Evolutionary conservation across 1,284 basidiomycete genomes (phyloP), one percentile per base, ranked within the genome.

Genomic region (Austroboletus niveus): DNA sequence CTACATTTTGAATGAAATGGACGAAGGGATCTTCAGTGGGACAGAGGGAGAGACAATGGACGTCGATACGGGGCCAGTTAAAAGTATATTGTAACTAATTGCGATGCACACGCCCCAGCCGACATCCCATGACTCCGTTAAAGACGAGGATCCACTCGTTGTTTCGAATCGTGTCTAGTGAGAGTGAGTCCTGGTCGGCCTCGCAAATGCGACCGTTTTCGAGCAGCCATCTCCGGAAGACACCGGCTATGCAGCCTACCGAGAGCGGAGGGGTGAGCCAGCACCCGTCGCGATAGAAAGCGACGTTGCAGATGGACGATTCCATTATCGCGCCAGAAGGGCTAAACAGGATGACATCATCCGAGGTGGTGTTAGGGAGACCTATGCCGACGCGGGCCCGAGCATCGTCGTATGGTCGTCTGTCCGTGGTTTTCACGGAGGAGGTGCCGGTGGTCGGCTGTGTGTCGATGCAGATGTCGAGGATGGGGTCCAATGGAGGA

Each of bases 1-100:
- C 68, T 97, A 92, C 60, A 80, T 97, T 44, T 75, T 98, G 10
- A 83, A 84, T 29, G 92, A 95, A 76, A 98, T 97, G 94, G 93
- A 95, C 65, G 87, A 80, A 55, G 86, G 86, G 30, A 76, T 87
- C 69, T 80, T 86, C 44, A 76, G 75, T 52, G 75, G 61, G 41
- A 71, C 74, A 8, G 75, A 75, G 12, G 71, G 73, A 42, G 66
- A 65, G 9, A 65, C 56, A 24, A 81, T 80, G 72, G 76, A 77
- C 20, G 68, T 76, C 48, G 77, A 80, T 41, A 49, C 20, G 31
- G 47, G 11, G 29, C 44, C 22, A 39, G 22, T 45, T 35, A 58
- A 62, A 58, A 57, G 58, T 60, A 62, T 45, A 31, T 39, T 47
- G 48, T 55, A 52, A 45, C 45, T 40, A 24, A 40, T 50, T 7